Conservation (phyloP, 805 yeast genomes). For the Candida awuae region DNA sequence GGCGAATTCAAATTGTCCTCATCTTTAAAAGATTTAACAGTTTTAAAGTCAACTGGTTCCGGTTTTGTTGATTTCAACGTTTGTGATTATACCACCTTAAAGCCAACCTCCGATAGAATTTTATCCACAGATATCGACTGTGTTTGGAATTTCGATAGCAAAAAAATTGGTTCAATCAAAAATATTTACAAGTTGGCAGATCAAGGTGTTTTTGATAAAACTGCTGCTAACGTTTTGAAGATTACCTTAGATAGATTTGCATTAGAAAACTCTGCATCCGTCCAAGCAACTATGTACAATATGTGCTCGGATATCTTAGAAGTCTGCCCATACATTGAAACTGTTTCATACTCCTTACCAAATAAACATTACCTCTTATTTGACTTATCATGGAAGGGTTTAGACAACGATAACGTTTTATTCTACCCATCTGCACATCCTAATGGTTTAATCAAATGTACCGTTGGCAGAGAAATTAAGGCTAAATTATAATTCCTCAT, state of each 20-base stretch:
- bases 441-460: constrained; percentile 82
- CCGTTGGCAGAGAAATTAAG: constrained; percentile 63
- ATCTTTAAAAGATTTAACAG: constrained; percentile 70
- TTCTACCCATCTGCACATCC: constrained; percentile 91
- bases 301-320: constrained; percentile 71
- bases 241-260: constrained; percentile 76
- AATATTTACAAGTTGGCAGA: constrained; percentile 45
- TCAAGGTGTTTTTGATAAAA: constrained; percentile 54
- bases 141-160: constrained; percentile 55
- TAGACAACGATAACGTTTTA: constrained; percentile 70
- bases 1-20: constrained; percentile 56
- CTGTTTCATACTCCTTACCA: constrained; percentile 72
- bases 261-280: constrained; percentile 82
- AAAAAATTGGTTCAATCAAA: constrained; percentile 42
- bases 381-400: constrained; percentile 79
- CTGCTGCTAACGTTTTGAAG: constrained; percentile 54
- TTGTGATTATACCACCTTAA: constrained; percentile 83
- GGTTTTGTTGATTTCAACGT: constrained; percentile 82
- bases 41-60: constrained; percentile 84
- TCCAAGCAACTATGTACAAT: constrained; percentile 94
- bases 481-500: constrained; percentile 39
- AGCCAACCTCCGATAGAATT: constrained; percentile 78
- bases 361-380: constrained; percentile 85
- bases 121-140: constrained; percentile 81
- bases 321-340: constrained; percentile 45